Base-by-base conservation (phyloP, 371 early-diverging fungal genomes). In the Thermomucor indicae-seudaticae region DNA sequence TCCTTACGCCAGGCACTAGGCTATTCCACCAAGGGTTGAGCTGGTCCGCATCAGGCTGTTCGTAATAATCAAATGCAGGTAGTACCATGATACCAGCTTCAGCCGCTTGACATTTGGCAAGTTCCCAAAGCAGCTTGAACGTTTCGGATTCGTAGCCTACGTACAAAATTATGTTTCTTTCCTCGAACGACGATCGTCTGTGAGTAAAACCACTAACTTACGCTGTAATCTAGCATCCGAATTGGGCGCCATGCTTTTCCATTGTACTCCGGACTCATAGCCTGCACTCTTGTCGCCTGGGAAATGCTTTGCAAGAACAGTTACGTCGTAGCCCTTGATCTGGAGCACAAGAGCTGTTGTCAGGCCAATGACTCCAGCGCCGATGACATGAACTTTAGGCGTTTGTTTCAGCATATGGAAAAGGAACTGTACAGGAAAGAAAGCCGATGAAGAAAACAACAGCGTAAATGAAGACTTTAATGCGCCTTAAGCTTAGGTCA, bases 251-350 rank as follows among this genome's bases (percentile, higher is more conserved):
- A 74, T 65, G 2, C 81, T 70, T 49, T 80, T 64, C 90, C 90
- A 89, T 57, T 83, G 79, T 14, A 90, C 88, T 32, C 86, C 88
- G 8, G 85, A 81, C 0, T 85, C 76, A 59, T 84, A 88, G 22
- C 79, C 62, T n/a, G 56, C 48, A 30, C 60, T 51, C 3, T 51
- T 51, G 41, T 78, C 74, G 27, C 69, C 75, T 27, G 82, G 82
- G 43, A 79, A 79, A 20, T 75, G 70, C 27, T 75, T 68, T n/a
- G 82, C 72, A 28, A 84, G 67, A 17, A 84, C 59, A 3, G 76
- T 79, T 0, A 84, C 84, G 32, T 79, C 55, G 55, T 76, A 81
- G 7, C 79, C 75, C 46, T 72, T 64, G 51, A 66, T 58, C 41
- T 65, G 69, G 12, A 83, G 49, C 3, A 78, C 28, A 4, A 78